Conservation (phyloP, 441 rosid genomes). For the Brassica balearica region DNA sequence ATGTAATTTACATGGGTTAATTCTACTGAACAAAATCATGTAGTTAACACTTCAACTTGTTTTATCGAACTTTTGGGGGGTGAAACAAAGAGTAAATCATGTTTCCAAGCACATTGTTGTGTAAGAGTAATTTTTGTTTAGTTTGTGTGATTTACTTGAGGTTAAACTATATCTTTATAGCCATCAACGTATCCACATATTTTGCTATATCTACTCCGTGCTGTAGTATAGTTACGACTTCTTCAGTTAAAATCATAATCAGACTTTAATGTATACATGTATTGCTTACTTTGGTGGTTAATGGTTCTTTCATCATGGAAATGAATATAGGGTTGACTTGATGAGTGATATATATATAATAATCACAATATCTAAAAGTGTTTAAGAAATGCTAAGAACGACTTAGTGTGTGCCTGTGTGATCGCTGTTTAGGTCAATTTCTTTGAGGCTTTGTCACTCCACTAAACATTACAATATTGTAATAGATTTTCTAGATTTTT, state of each 20-base stretch:
- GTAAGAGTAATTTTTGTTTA: neutral
- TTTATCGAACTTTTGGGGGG: neutral
- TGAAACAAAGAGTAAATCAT: slow-evolving; percentile 6
- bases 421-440: slow-evolving; percentile 35
- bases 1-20: neutral
- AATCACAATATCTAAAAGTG: slow-evolving; percentile 24
- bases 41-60: neutral
- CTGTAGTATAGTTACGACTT: too few relatives aligned
- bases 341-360: slow-evolving; percentile 28
- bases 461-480: slow-evolving; percentile 29
- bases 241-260: neutral
- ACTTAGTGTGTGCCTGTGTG: slow-evolving; percentile 21
- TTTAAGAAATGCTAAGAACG: slow-evolving; percentile 24
- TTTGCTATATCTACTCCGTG: slow-evolving; percentile 2
- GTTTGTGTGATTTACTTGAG: neutral
- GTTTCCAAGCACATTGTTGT: neutral
- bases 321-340: slow-evolving; percentile 39
- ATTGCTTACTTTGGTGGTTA: slow-evolving; percentile 34
- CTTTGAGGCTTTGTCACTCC: slow-evolving; percentile 33
- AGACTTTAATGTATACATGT: neutral
- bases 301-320: slow-evolving; percentile 26
- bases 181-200: neutral
- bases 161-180: neutral
- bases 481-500: slow-evolving; percentile 24
- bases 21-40: neutral